These are phyloP conservation scores for Phytophthora pluvialis DNA, from an alignment of 352 stramenopile genomes.

Conservation along the genomic window DNA sequence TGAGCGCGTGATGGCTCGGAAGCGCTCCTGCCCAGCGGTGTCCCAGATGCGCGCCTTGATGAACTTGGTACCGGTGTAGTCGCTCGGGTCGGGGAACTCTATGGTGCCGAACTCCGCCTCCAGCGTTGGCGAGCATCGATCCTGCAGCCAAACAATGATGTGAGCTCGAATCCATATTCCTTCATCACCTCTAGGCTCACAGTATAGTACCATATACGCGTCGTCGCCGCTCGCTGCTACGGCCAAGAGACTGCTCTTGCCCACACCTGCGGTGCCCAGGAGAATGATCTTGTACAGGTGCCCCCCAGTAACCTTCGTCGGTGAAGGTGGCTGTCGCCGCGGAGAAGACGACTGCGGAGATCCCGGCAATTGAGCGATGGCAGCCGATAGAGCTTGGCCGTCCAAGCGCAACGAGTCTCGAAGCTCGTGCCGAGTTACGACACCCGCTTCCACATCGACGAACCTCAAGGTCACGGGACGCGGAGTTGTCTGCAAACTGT, in stretches of 20 bases:
- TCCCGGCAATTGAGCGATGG: constrained; percentile 24
- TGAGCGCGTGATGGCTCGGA: constrained; percentile 89
- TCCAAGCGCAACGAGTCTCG: constrained; percentile 68
- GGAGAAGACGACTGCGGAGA: constrained; percentile 18
- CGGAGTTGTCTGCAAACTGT: constrained; percentile 58
- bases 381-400: constrained; percentile 28
- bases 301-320: neutral
- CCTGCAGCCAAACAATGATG: constrained; percentile 30
- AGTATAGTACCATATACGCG: constrained; percentile 59
- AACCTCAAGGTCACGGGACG: constrained; percentile 73
- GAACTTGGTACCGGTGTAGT: constrained; percentile 45
- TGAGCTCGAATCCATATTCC: too few relatives aligned
- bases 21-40: constrained; percentile 89
- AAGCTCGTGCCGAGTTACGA: constrained; percentile 79
- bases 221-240: constrained; percentile 66
- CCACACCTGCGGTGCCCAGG: constrained; percentile 76
- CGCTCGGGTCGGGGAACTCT: constrained; percentile 63
- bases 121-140: constrained; percentile 65
- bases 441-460: constrained; percentile 77
- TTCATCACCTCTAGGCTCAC: too few relatives aligned
- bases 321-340: constrained; percentile 24
- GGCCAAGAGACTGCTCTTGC: constrained; percentile 79
- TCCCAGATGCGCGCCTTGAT: constrained; percentile 91
- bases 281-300: constrained; percentile 82
- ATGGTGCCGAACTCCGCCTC: constrained; percentile 82